phyloP scores from a whole-genome alignment of 371 early-diverging fungal species.

The Lichtheimia hyalospora region DNA sequence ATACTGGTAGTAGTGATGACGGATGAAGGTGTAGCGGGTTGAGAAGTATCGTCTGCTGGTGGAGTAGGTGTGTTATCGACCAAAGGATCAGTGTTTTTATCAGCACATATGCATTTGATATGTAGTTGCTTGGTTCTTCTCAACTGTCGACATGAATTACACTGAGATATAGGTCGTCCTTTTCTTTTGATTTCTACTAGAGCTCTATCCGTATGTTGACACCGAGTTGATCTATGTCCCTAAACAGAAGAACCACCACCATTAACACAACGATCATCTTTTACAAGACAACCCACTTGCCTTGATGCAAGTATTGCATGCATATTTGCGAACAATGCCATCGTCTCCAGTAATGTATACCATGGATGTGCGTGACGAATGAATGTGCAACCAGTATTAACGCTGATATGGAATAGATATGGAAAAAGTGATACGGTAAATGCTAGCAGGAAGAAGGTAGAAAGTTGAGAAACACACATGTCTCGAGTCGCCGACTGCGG shows the following conservation, averaged over 20 bases:
- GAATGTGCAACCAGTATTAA: too few species aligned
- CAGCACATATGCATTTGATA: constrained; percentile 67
- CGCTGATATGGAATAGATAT: too few species aligned
- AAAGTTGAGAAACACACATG: too few species aligned
- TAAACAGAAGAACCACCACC: constrained; percentile 5
- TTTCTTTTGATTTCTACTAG: constrained; percentile 71
- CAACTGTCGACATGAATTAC: constrained; percentile 67
- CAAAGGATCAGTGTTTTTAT: background rate
- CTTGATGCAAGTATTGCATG: constrained; percentile 48
- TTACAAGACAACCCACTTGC: constrained; percentile 9
- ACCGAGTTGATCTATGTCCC: constrained; percentile 65
- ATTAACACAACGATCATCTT: background rate
- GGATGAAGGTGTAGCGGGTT: too few species aligned
- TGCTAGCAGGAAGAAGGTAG: too few species aligned
- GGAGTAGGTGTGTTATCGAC: too few species aligned
- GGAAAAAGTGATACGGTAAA: too few species aligned
- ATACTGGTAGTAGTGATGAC: too few species aligned
- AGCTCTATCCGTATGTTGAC: constrained; percentile 60
- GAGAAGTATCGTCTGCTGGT: too few species aligned
- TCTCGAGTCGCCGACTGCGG: too few species aligned
- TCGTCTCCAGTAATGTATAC: constrained; percentile 35
- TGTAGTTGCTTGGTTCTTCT: constrained; percentile 73
- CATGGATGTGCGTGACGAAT: constrained; percentile 8
- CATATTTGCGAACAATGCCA: constrained; percentile 36
- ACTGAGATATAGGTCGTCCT: constrained; percentile 81